A percentile compares a stretch with the other conserved stretches of the same genome.
Evolutionary conservation across 805 yeast genomes (phyloP).

Genomic region (Schwanniomyces occidentalis): DNA sequence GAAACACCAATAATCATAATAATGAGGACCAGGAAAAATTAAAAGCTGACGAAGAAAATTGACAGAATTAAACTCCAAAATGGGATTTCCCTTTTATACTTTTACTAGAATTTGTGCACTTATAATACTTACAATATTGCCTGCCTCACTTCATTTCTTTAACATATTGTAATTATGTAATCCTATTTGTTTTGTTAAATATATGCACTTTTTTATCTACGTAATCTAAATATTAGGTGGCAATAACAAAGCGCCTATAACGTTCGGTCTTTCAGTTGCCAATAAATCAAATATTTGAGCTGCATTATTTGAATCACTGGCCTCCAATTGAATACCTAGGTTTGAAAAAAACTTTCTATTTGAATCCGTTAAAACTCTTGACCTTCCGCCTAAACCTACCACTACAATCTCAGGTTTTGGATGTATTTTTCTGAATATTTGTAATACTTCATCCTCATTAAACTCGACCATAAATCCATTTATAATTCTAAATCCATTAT

Average conservation of each 20-base stretch:
- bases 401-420: slow-evolving; percentile 80
- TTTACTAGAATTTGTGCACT: too few species aligned
- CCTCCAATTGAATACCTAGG: slow-evolving; percentile 70
- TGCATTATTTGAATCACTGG: slow-evolving; percentile 62
- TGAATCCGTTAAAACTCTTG: slow-evolving; percentile 61
- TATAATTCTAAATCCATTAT: slow-evolving; percentile 45
- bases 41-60: too few species aligned
- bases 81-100: too few species aligned
- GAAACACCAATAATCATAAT: too few species aligned
- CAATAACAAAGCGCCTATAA: slow-evolving; percentile 70
- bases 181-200: too few species aligned
- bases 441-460: slow-evolving; percentile 38
- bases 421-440: slow-evolving; percentile 53
- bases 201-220: too few species aligned
- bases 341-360: slow-evolving; percentile 50
- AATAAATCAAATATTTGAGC: slow-evolving; percentile 71
- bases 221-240: slow-evolving; percentile 57
- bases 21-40: too few species aligned
- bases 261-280: slow-evolving; percentile 76
- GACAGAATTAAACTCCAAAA: too few species aligned
- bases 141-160: too few species aligned
- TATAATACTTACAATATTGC: too few species aligned
- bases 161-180: too few species aligned
- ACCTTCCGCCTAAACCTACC: slow-evolving; percentile 66
- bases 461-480: slow-evolving; percentile 58